phyloP scores from a whole-genome alignment of 2,329 filamentous ascomycete species.

The Penicillium sp. region DNA sequence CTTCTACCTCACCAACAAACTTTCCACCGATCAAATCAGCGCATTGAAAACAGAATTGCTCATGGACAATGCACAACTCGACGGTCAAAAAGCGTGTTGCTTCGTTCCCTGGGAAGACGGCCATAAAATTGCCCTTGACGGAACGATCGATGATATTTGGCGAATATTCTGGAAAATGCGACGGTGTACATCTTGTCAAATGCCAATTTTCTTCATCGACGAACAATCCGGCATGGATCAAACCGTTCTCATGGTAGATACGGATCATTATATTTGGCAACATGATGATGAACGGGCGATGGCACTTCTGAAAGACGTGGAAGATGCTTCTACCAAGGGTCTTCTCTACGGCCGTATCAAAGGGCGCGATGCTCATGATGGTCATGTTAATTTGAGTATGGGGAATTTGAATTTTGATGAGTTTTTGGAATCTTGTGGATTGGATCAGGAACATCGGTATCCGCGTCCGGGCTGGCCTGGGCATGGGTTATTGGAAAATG shows the following conservation, averaged over 20 bases:
- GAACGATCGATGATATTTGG: conserved; percentile 19
- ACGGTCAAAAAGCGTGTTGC: conserved; percentile 13
- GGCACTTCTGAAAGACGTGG: conserved; percentile 12
- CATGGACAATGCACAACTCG: neutral
- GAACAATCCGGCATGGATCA: conserved; percentile 19
- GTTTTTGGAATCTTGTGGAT: conserved; percentile 9
- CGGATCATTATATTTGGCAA: neutral
- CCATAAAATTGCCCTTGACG: conserved; percentile 10
- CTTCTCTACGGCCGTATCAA: conserved; percentile 10
- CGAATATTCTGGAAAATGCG: conserved; percentile 12
- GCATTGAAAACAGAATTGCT: conserved; percentile 11
- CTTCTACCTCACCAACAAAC: conserved; percentile 21
- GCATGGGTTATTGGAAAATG: conserved; percentile 5
- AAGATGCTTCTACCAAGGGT: conserved; percentile 7
- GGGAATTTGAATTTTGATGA: conserved; percentile 16
- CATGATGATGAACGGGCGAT: conserved; percentile 4
- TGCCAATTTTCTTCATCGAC: conserved; percentile 15
- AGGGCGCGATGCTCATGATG: conserved; percentile 14
- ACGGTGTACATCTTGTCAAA: conserved; percentile 2
- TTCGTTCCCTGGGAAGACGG: conserved; percentile 17
- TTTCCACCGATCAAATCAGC: conserved; percentile 7
- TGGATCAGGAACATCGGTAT: conserved; percentile 4
- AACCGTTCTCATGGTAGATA: conserved; percentile 13
- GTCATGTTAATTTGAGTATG: conserved; percentile 6
- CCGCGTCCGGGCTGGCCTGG: conserved; percentile 7